A percentile compares a stretch with the other conserved stretches of the same genome.
phyloP scores from a whole-genome alignment of 2,329 filamentous ascomycete genomes.

The Arthrinium phaeospermum region DNA sequence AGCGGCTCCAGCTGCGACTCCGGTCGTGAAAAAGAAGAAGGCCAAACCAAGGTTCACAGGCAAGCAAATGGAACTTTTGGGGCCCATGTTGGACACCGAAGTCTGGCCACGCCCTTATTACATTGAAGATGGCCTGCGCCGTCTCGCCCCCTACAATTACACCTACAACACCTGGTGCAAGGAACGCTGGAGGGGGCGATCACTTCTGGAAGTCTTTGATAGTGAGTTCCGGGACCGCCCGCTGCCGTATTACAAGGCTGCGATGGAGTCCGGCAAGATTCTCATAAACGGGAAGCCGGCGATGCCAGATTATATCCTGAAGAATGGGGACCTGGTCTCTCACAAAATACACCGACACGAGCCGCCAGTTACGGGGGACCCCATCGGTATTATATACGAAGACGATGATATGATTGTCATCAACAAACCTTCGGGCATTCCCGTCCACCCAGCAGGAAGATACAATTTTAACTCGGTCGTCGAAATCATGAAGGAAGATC shows the following conservation, averaged over 20 bases:
- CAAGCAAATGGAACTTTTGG: slow-evolving; percentile 23
- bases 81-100: slow-evolving; percentile 38
- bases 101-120: slow-evolving; percentile 73
- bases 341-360: slow-evolving; percentile 96
- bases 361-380: slow-evolving; percentile 83
- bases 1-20: slow-evolving; percentile 16
- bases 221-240: slow-evolving; percentile 92
- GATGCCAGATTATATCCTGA: slow-evolving; percentile 71
- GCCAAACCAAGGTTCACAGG: slow-evolving; percentile 24
- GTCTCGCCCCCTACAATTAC: slow-evolving; percentile 85
- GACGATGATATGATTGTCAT: slow-evolving; percentile 94
- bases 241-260: slow-evolving; percentile 82
- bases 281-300: slow-evolving; percentile 78
- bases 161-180: slow-evolving; percentile 97
- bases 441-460: slow-evolving; percentile 91
- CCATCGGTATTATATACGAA: slow-evolving; percentile 85
- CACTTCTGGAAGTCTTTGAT: slow-evolving; percentile 84
- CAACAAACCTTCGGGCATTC: slow-evolving; percentile 93
- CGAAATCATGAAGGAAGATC: slow-evolving; percentile 88
- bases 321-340: slow-evolving; percentile 89
- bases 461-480: slow-evolving; percentile 96
- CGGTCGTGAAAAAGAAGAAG: slow-evolving; percentile 20
- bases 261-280: slow-evolving; percentile 81
- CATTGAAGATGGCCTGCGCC: slow-evolving; percentile 80
- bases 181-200: slow-evolving; percentile 84